Base-by-base conservation (phyloP, 108 stramenopile species). In the Skeletonema costatum region DNA sequence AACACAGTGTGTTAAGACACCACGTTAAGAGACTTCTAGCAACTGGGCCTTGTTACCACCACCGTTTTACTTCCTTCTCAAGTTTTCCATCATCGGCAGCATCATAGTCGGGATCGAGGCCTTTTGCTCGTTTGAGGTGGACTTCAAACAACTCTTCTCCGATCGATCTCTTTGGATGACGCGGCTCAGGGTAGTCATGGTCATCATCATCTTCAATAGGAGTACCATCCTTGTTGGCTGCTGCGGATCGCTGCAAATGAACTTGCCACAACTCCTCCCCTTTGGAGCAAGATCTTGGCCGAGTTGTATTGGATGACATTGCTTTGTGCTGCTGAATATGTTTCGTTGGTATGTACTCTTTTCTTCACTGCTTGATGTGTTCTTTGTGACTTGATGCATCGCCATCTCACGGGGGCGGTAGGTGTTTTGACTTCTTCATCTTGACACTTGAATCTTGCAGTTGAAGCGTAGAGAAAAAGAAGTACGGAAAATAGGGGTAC, bases 231-330 rank as follows among this genome's bases (percentile, higher is more conserved):
- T 66, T 42, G 39, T 71, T 71, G 9, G 69, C 82, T 25, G 68
- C 83, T 1, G 74, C 73, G 29, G 60, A 70, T 33, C 92, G 90
- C 21, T 67, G 75, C 21, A 93, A 71, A 66, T 93, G 90, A 48
- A 93, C 82, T 32, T 88, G 76, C 50, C 73, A 93, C 33, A 93
- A 81, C 50, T 93, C 92, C 77, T 93, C 92, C 13, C 92, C 92
- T 44, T 68, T 44, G 7, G 76, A 61, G 16, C 32, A 33, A 0
- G 60, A 61, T n/a, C 32, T 61, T 4, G 60, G 35, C 13, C 35
- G 60, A 33, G 25, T 16, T 9, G 60, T 60, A 13, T 60, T n/a
- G 14, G 60, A 61, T 16, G 35, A 0, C 60, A 33, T 61, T 19
- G 4, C 56, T 17, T 60, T 31, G 60, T 61, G 14, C 25, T 61